A percentile compares a stretch with the other conserved stretches of the same genome.
Evolutionary conservation across 2,329 filamentous ascomycete species (phyloP).

Genomic region (Amylocarpus encephaloides): DNA sequence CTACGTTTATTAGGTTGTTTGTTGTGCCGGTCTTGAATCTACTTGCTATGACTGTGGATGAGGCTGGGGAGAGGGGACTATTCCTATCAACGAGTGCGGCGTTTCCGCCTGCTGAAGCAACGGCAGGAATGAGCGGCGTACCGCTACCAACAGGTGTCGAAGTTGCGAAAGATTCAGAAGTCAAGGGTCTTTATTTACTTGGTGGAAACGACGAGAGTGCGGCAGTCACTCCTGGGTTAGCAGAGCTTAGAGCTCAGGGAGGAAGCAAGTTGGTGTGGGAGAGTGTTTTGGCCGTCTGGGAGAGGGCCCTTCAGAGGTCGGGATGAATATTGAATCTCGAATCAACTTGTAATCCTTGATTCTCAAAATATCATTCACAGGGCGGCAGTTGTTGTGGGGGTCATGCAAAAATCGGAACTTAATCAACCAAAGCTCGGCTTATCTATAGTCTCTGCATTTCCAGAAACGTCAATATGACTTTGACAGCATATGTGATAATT

Average conservation of each 20-base stretch:
- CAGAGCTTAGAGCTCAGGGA: conserved; percentile 25
- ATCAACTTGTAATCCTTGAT: too few relatives aligned
- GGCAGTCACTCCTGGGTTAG: conserved; percentile 25
- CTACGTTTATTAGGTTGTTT: conserved; percentile 16
- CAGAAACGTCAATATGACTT: too few relatives aligned
- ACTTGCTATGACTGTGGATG: conserved; percentile 25
- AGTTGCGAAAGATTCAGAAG: conserved; percentile 30
- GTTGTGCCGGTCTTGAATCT: conserved; percentile 29
- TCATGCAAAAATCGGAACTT: too few relatives aligned
- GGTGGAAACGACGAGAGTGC: conserved; percentile 31
- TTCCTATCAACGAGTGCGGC: conserved; percentile 35
- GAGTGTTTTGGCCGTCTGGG: conserved; percentile 33
- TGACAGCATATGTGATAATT: too few relatives aligned
- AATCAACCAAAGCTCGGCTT: too few relatives aligned
- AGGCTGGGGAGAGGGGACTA: conserved; percentile 36
- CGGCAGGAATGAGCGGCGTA: conserved; percentile 19
- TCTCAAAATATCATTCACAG: too few relatives aligned
- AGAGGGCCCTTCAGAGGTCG: conserved; percentile 23
- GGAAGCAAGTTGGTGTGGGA: conserved; percentile 33
- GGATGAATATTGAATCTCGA: background rate
- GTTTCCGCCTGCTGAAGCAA: conserved; percentile 24
- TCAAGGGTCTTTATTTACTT: conserved; percentile 37
- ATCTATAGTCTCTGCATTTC: too few relatives aligned
- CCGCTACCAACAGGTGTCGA: conserved; percentile 15
- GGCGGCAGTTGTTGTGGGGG: too few relatives aligned